Evolutionary conservation across 139 green algal species (phyloP).

Genomic region (Gonium pectorale): DNA sequence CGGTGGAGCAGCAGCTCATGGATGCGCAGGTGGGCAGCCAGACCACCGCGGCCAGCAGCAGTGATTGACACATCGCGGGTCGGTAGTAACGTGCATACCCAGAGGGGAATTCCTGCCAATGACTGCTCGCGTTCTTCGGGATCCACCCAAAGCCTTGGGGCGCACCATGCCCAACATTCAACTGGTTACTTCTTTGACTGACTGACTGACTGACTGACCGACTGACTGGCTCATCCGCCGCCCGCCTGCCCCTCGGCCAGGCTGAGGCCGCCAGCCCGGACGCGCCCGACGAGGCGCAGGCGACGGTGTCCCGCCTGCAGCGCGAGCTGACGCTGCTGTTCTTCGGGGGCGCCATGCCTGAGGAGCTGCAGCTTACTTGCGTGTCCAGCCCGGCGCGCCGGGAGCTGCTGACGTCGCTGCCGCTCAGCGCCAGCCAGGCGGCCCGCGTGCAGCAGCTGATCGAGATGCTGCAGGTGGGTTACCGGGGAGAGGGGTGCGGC

Average conservation of each 20-base stretch:
- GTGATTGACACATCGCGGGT: background rate
- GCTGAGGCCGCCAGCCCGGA: conserved; percentile 27
- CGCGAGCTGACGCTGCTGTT: conserved; percentile 47
- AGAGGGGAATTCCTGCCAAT: background rate
- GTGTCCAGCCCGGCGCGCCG: conserved; percentile 11
- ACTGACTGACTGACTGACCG: background rate
- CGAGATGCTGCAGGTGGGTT: conserved; percentile 23
- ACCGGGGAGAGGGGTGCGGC: background rate
- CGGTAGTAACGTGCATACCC: background rate
- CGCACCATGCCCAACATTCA: background rate
- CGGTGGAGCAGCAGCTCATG: conserved; percentile 44
- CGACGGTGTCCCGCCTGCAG: conserved; percentile 25
- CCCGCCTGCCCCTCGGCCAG: background rate
- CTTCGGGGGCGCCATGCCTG: conserved; percentile 26
- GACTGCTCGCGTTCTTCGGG: background rate
- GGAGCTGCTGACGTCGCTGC: conserved; percentile 21
- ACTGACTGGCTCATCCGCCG: no score
- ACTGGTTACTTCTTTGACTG: no score
- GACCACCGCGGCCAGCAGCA: background rate
- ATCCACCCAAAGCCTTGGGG: background rate
- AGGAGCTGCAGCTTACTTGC: conserved; percentile 48
- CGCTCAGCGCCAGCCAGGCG: conserved; percentile 8
- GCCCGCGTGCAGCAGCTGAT: conserved; percentile 20
- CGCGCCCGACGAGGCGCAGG: conserved; percentile 13
- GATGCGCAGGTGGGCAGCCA: conserved; percentile 20